Evolutionary conservation across 1,139 yeast species (phyloP), one percentile per base, ranked within the genome.

Genomic region (Saccharomyces hybrid): DNA sequence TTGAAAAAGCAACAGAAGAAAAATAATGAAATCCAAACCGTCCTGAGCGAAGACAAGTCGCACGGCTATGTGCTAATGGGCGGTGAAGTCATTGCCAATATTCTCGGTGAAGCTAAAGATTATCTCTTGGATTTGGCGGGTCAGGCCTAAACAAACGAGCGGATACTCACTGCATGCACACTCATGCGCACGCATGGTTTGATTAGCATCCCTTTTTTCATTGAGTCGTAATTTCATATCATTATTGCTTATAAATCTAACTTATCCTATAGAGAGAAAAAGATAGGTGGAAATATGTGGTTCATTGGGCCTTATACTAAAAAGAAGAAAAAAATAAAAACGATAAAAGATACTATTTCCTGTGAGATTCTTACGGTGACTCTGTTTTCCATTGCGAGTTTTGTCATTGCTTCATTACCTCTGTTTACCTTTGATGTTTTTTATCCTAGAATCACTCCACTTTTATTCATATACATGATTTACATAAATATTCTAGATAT

Each of bases 71-170:
- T 71, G 24, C 47, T 71, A 52, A 67, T 62, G 31, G 68, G 68
- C 49, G 67, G 66, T 41, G 70, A 68, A 49, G 64, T 70, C n/a
- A 64, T 72, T 47, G 75, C 75, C 24, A 69, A 71, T 12, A 67
- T 72, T 24, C 59, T 64, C 1, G 74, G 73, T 24, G 72, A 67
- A 32, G 73, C 73, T 14, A 62, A 58, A 57, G 67, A 65, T 38
- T 57, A 66, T 26, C 56, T 69, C 50, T 52, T 66, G 51, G 56
- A 61, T 32, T 56, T 61, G 34, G 62, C 62, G 7, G 49, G 44
- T 7, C 44, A 38, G 24, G 44, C 26, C 5, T 38, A 24, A 38
- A 38, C 11, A 12, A 38, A 19, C 19, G 44, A 19, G 7, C 9
- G 19, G 11, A 19, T 9, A 19, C 19, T 38, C 26, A 19, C 19